Base-by-base conservation (phyloP, 2,329 filamentous ascomycete genomes). In the Incumbomyces delicatus region DNA sequence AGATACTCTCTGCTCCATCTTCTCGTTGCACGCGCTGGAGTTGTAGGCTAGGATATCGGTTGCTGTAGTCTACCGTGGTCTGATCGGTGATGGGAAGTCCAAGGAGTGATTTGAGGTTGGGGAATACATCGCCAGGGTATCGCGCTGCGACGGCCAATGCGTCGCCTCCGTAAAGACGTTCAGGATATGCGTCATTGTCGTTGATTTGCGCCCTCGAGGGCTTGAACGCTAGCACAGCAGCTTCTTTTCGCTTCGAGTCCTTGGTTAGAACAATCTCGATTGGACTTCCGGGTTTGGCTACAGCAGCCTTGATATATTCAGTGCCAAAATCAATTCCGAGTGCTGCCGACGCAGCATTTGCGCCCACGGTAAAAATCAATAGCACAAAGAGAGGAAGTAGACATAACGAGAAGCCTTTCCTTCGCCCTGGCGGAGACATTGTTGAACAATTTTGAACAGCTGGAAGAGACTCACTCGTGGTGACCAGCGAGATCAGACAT, bases 191-290 rank as follows among this genome's bases (percentile, higher is more conserved):
- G 52, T 65, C 66, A 44, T 78, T 81, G 55, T 73, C 72, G 59
- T 77, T 76, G 49, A 78, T 73, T 46, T 76, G 77, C 59, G 76
- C 71, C 57, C 77, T 77, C n/a, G 79, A 75, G 32, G 89, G 87
- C 69, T 98, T 96, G 72, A 98, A 96, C 36, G 87, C 85, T 57
- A 98, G 81, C 35, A 88, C 89, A 1, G 89, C 87, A 18, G 78
- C 78, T 66, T 98, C 92, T 73, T 98, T 98, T 61, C 92, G 84
- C 66, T 94, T 86, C 27, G 92, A 95, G 69, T 98, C 92, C 65
- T 96, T 98, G 27, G 89, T 95, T 47, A 95, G 77, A 64, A 98
- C 90, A 55, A 98, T 96, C 57, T 98, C 92, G 63, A 98, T 86
- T 10, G 92, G 92, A 44, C 94, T 90, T 51, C 92, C 92, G 2